phyloP scores from a whole-genome alignment of 2,329 filamentous ascomycete species.

The Nigrograna mackinnonii region DNA sequence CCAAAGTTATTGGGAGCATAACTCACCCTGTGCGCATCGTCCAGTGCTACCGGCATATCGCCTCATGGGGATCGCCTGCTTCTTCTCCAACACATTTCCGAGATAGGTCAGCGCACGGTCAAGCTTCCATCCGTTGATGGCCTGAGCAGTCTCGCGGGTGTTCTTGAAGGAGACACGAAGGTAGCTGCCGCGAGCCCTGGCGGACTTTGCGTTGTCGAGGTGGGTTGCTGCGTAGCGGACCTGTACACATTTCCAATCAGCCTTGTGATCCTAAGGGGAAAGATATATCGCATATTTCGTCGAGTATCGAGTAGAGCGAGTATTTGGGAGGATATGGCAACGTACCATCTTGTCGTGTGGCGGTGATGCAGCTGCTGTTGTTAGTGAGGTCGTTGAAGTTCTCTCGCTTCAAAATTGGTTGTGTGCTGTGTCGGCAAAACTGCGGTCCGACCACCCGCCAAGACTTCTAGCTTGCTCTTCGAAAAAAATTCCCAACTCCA shows the following conservation, averaged over 20 bases:
- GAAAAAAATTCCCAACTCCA: not conserved
- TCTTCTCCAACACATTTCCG: constrained; percentile 96
- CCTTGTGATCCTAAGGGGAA: constrained; percentile 12
- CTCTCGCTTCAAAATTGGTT: constrained; percentile 25
- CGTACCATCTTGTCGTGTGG: constrained; percentile 48
- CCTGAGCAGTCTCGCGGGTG: constrained; percentile 98
- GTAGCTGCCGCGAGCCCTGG: constrained; percentile 97
- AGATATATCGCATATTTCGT: not conserved
- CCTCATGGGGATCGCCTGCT: constrained; percentile 97
- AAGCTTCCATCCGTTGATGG: constrained; percentile 99
- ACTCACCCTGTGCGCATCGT: constrained; percentile 96
- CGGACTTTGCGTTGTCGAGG: constrained; percentile 63
- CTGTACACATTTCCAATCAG: constrained; percentile 68
- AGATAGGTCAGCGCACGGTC: constrained; percentile 94
- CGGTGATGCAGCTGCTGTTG: constrained; percentile 36
- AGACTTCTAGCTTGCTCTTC: constrained; percentile 1
- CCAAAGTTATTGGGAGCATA: too few species aligned
- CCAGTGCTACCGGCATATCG: constrained; percentile 95
- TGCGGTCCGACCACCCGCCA: constrained; percentile 12
- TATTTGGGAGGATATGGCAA: constrained; percentile 34
- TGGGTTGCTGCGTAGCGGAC: constrained; percentile 42
- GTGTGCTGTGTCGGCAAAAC: constrained; percentile 30
- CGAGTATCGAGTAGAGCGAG: not conserved
- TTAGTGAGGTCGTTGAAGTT: constrained; percentile 30
- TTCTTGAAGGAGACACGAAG: constrained; percentile 99